Percentiles rank a stretch among this genome's conserved stretches.
phyloP scores from a whole-genome alignment of 345 rosid genomes.

The Adansonia digitata region DNA sequence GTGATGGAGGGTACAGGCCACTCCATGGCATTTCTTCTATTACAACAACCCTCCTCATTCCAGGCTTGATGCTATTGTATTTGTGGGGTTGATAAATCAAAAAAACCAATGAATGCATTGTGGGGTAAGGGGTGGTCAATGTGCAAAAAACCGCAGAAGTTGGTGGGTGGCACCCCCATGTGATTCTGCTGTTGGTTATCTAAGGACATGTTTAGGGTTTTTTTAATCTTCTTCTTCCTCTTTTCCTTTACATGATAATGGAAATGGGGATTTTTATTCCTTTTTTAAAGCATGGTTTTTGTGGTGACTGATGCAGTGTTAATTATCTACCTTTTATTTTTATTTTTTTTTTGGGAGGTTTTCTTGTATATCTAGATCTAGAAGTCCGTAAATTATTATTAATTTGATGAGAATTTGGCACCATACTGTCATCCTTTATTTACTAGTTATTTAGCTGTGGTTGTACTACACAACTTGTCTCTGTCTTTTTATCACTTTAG shows the following conservation, averaged over 20 bases:
- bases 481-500: background rate
- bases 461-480: background rate
- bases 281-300: background rate
- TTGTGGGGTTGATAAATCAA: conserved; percentile 23
- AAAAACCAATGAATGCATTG: background rate
- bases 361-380: background rate
- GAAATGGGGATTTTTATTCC: conserved; percentile 8
- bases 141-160: too few species aligned
- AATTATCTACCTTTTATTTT: background rate
- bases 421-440: background rate
- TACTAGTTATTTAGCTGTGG: background rate
- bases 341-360: too few species aligned
- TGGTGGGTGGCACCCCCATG: too few species aligned
- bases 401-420: background rate
- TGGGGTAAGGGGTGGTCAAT: too few species aligned
- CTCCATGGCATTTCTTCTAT: conserved; percentile 6
- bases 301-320: background rate
- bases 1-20: conserved; percentile 26
- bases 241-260: conserved; percentile 3
- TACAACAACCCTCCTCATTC: conserved; percentile 4
- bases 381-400: conserved; percentile 5
- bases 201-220: conserved; percentile 20
- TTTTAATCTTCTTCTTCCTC: conserved; percentile 10
- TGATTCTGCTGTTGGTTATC: conserved; percentile 26
- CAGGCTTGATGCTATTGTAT: conserved; percentile 29